A percentile compares a stretch with the other conserved stretches of the same genome.
These are phyloP conservation scores for Suillus alpinus DNA, from an alignment of 768 basidiomycete species.

Conservation along the genomic window DNA sequence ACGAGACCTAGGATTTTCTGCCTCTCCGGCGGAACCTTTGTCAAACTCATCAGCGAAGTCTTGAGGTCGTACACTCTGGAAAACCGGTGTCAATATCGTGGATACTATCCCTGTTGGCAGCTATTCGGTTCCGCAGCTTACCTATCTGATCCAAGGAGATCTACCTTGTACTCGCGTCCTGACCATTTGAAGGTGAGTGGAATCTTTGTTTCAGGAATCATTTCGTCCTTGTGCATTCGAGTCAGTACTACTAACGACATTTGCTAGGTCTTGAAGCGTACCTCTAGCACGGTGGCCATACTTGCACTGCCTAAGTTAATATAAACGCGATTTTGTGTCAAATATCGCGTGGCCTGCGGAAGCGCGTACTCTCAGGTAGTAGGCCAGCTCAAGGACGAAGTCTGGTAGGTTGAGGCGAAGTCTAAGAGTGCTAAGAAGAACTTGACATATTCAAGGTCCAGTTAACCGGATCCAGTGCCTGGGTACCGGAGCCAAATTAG, in stretches of 20 bases:
- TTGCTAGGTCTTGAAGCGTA: neutral
- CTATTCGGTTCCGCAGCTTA: conserved; percentile 20
- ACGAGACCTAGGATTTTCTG: conserved; percentile 88
- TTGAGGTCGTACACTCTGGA: conserved; percentile 81
- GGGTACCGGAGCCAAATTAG: neutral
- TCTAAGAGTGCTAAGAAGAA: neutral
- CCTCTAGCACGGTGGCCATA: neutral
- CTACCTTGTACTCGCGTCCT: conserved; percentile 61
- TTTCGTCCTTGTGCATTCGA: conserved; percentile 1
- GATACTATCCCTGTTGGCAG: neutral
- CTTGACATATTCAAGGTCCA: neutral
- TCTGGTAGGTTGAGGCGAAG: neutral
- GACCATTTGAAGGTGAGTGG: conserved; percentile 70
- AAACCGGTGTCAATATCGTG: neutral
- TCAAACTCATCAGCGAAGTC: conserved; percentile 59
- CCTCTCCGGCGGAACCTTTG: conserved; percentile 76
- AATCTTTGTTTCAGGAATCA: conserved; percentile 42
- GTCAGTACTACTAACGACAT: neutral
- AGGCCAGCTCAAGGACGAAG: neutral
- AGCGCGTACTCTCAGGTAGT: neutral
- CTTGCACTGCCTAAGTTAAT: neutral
- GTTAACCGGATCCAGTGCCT: neutral
- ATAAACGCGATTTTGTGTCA: neutral
- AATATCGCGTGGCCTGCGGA: neutral
- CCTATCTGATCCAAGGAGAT: conserved; percentile 80